A percentile compares a stretch with the other conserved stretches of the same genome.
These are phyloP conservation scores for Platismatia glauca DNA, from an alignment of 495 filamentous ascomycete species.

Conservation along the genomic window DNA sequence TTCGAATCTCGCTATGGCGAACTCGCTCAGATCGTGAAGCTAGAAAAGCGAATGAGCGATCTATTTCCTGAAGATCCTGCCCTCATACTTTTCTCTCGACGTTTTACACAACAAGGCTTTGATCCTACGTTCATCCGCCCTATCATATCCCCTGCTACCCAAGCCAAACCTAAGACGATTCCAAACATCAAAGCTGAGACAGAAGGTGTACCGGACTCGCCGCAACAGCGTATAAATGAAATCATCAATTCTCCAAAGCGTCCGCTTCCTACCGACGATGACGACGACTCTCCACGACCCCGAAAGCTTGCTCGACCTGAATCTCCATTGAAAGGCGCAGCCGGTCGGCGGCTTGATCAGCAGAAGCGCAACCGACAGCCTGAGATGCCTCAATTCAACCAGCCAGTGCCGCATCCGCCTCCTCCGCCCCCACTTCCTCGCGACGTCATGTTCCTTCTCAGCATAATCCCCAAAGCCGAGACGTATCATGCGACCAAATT, in stretches of 20 bases:
- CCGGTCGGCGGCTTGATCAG: slow-evolving; percentile 73
- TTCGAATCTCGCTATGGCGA: slow-evolving; percentile 95
- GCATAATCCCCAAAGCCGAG: slow-evolving; percentile 70
- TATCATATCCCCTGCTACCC: slow-evolving; percentile 70
- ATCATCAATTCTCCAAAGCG: slow-evolving; percentile 70
- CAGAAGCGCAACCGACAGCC: slow-evolving; percentile 35
- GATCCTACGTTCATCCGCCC: slow-evolving; percentile 69
- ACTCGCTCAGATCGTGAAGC: slow-evolving; percentile 72
- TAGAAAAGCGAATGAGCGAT: slow-evolving; percentile 88
- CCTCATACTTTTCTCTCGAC: slow-evolving; percentile 61
- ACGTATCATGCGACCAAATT: slow-evolving; percentile 59
- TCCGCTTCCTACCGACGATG: slow-evolving; percentile 58
- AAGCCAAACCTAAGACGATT: slow-evolving; percentile 56
- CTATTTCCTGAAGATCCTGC: slow-evolving; percentile 81
- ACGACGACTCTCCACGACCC: slow-evolving; percentile 61
- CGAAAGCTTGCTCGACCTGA: slow-evolving; percentile 56
- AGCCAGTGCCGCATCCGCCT: slow-evolving; percentile 25
- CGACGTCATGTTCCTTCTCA: slow-evolving; percentile 71
- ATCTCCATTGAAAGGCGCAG: slow-evolving; percentile 68
- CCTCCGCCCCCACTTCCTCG: slow-evolving; percentile 54
- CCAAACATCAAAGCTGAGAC: slow-evolving; percentile 41
- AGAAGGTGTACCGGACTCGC: slow-evolving; percentile 45
- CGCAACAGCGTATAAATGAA: slow-evolving; percentile 42
- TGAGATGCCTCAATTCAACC: slow-evolving; percentile 23
- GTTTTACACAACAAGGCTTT: slow-evolving; percentile 59